A percentile compares a stretch with the other conserved stretches of the same genome.
Conservation (phyloP, 1,284 basidiomycete species). For the Veloboletus limbatus region DNA sequence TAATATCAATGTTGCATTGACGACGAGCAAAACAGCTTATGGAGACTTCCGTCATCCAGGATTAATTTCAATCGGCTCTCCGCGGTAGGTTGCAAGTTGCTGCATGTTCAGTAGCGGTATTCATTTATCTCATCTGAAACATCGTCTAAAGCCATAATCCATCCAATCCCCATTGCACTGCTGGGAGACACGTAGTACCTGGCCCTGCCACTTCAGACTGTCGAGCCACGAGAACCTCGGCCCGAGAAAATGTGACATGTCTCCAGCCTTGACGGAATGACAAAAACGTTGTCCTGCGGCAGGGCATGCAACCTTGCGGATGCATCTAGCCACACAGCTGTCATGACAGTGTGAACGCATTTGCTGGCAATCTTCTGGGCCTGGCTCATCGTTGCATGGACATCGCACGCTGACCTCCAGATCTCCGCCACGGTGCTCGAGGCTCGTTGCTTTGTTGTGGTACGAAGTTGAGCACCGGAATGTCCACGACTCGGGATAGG, state of each 20-base stretch:
- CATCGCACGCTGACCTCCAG: constrained; percentile 6
- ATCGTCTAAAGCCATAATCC: constrained; percentile 2
- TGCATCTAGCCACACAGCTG: constrained; percentile 6
- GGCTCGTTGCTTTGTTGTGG: constrained; percentile 13
- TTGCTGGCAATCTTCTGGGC: constrained; percentile 3
- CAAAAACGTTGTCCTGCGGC: constrained; percentile 3
- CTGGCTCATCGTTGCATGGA: constrained; percentile 10
- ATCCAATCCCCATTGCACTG: constrained; percentile 10
- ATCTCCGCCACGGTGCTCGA: constrained; percentile 18
- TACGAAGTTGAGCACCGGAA: constrained; percentile 6
- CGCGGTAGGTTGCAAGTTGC: constrained; percentile 21
- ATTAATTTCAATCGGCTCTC: constrained; percentile 23
- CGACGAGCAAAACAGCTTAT: constrained; percentile 6
- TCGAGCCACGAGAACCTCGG: constrained; percentile 7
- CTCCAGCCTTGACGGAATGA: neutral
- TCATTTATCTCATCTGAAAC: constrained; percentile 16
- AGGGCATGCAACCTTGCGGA: neutral
- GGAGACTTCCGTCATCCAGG: neutral
- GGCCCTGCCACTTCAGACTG: constrained; percentile 2
- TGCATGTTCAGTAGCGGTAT: neutral
- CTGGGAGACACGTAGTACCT: constrained; percentile 3
- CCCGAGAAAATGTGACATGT: neutral
- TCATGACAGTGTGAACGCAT: constrained; percentile 4
- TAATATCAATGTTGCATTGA: constrained; percentile 6
- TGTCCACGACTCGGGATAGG: constrained; percentile 9